Conservation (phyloP, 164 flowering plant species). For the Magnolia officinalis region DNA sequence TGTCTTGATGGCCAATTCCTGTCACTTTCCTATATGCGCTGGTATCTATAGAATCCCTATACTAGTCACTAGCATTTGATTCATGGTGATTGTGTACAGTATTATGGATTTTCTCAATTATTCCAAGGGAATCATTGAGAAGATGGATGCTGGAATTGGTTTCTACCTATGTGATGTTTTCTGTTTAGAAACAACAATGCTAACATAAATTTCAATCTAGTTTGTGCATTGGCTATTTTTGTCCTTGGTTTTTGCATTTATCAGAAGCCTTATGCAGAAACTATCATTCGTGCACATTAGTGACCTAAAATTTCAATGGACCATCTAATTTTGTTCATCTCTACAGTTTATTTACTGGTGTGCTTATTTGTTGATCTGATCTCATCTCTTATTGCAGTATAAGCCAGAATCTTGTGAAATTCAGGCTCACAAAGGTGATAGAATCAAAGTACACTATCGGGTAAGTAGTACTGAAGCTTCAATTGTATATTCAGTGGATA, state of each 20-base stretch:
- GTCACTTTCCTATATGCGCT: no score
- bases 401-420: constrained; percentile 78
- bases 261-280: neutral
- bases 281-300: neutral
- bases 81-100: neutral
- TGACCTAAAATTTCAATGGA: neutral
- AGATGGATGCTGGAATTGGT: neutral
- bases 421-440: constrained; percentile 95
- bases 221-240: neutral
- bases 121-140: neutral
- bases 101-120: neutral
- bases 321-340: no score
- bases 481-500: constrained; percentile 1
- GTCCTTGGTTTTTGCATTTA: neutral
- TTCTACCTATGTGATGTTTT: no score
- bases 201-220: neutral
- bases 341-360: neutral
- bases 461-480: constrained; percentile 33
- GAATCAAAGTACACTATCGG: constrained; percentile 82
- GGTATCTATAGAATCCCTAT: no score
- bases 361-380: neutral
- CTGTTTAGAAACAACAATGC: neutral
- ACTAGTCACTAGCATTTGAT: neutral
- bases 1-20: no score
- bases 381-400: constrained; percentile 37